Evolutionary conservation across 2,329 filamentous ascomycete species (phyloP), one percentile per base, ranked within the genome.

Genomic region (Trichoderma sp.): DNA sequence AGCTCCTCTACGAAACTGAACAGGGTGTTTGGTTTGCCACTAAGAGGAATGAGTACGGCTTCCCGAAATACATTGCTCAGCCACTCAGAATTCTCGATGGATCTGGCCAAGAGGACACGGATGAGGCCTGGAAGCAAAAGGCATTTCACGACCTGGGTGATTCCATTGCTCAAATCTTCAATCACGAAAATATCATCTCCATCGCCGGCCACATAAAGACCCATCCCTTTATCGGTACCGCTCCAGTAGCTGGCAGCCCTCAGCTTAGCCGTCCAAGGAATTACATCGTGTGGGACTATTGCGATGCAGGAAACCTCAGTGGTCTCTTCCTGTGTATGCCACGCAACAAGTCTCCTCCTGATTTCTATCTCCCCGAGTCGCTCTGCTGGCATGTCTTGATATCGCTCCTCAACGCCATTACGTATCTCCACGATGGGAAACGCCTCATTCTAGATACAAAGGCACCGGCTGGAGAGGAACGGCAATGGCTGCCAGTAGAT

Each of bases 331-430:
- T 79, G 3, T 75, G 78, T 18, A 74, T 79, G 30, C 74, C 73
- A 5, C 73, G 75, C 18, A 53, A 70, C n/a, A 53, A 71, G 2
- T 34, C 73, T 34, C 34, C 73, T 34, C 18, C 73, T 6, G 53
- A 70, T 5, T 77, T 76, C 14, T 86, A 85, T 73, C 76, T 87
- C 14, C 86, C 86, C 0, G 87, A 89, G 74, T 81, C 82, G 3
- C 79, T 89, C 14, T 86, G 86, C 73, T 89, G 87, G 87, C 87
- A 89, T 75, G 86, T 89, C 9, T 80, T 86, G 14, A 76, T 80
- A 12, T 84, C 83, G 8, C 77, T 88, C 61, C 77, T 85, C 15
- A 80, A 81, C n/a, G 86, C 86, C 3, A 80, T 89, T 51, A 77
- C 84, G 34, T 88, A 85, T 81, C 78, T 89, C 24, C 87, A 89